These are phyloP conservation scores for Petunia secreta DNA, from an alignment of 257 asterid species.

Conservation along the genomic window DNA sequence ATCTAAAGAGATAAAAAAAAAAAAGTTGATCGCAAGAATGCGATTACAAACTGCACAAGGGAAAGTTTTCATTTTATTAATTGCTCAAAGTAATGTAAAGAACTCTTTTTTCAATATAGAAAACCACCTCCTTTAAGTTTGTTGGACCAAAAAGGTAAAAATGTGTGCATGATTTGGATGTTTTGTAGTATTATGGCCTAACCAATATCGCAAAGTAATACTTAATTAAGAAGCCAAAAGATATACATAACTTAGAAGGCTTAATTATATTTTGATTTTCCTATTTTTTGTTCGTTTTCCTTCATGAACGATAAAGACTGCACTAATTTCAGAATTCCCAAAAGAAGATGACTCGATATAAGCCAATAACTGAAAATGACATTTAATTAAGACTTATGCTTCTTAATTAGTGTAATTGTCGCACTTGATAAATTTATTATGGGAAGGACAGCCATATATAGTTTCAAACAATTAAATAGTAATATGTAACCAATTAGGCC, in stretches of 20 bases:
- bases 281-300: neutral
- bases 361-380: neutral
- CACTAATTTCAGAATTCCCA: neutral
- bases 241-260: slow-evolving; percentile 16
- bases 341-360: neutral
- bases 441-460: neutral
- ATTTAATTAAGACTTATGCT: neutral
- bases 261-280: neutral
- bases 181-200: neutral
- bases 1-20: neutral
- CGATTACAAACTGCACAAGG: neutral
- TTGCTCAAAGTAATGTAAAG: neutral
- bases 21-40: neutral
- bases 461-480: neutral
- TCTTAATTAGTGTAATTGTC: neutral
- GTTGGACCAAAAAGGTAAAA: slow-evolving; percentile 1
- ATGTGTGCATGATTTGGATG: neutral
- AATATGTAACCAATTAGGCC: neutral
- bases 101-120: neutral
- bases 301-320: neutral
- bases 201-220: neutral
- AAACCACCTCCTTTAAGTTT: slow-evolving; percentile 7
- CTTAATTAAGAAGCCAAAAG: neutral
- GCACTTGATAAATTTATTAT: neutral
- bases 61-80: neutral